Base-by-base conservation (phyloP, 148 eudicot genomes). In the Rhododendron vialii region DNA sequence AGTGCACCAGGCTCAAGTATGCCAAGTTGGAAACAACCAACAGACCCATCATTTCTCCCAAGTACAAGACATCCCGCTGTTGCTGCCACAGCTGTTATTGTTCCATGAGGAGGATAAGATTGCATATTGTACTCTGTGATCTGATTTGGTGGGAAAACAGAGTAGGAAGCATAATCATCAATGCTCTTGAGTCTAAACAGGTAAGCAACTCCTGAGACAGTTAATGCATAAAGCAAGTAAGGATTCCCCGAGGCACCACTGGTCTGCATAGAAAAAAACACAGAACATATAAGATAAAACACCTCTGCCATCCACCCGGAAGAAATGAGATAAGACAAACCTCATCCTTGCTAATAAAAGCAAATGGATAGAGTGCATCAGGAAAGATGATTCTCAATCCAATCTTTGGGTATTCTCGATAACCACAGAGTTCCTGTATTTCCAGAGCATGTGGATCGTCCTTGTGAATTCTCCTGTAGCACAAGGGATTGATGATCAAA, bases 41-140 rank as follows among this genome's bases (percentile, higher is more conserved):
- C 90, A 26, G 98, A 93, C 74, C 99, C 99, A 85, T 94, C 99
- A 81, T 90, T 91, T 91, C 96, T 94, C 87, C 99, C 99, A 84
- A 94, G 87, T 33, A 94, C 88, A 81, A 97, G 88, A 87, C 92
- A 94, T 26, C 96, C 98, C 35, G 88, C 82, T 24, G 84, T 88
- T 41, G 98, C 98, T 87, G 95, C 85, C 63, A 90, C 93, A 81
- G 95, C 91, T 81, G 94, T 93, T 63, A 94, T 89, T 67, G 88
- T 90, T 85, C 93, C 94, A 88, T 87, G 82, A 63, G 91, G 92
- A 71, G 92, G 92, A 89, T 91, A 86, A 88, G 57, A 80, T 86
- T 87, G 91, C 18, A 92, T 84, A 87, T 92, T 90, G 81, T 90
- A 88, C 88, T 93, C 94, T 80, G 89, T 41, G 83, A 94, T 77